Conservation (phyloP, 2,329 filamentous ascomycete species). For the Aspergillus ustus region DNA sequence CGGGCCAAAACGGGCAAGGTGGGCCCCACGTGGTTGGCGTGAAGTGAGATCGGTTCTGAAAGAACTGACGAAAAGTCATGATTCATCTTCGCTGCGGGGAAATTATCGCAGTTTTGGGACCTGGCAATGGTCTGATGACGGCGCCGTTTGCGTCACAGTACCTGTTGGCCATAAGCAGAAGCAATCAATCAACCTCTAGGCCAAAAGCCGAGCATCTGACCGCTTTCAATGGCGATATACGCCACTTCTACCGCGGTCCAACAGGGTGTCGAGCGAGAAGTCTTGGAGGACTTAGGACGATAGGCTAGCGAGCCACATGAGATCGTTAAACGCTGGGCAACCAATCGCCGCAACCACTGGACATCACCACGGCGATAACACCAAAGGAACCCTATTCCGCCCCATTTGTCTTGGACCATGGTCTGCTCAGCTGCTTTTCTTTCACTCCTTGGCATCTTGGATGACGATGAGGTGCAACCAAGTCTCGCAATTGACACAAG, state of each 20-base stretch:
- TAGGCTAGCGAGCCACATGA: constrained; percentile 7
- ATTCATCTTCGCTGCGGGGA: constrained; percentile 5
- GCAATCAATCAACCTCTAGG: background rate
- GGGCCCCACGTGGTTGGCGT: constrained; percentile 10
- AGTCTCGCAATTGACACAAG: background rate
- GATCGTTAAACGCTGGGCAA: background rate
- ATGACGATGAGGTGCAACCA: background rate
- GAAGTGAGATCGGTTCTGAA: constrained; percentile 1
- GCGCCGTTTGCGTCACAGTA: constrained; percentile 15
- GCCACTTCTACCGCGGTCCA: constrained; percentile 3
- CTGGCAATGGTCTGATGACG: constrained; percentile 14
- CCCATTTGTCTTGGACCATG: background rate
- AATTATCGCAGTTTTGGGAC: background rate
- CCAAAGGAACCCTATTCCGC: background rate
- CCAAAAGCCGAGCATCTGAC: constrained; percentile 9
- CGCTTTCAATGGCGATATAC: background rate
- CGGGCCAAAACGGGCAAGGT: constrained; percentile 7
- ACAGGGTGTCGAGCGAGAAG: background rate
- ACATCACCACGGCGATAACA: background rate
- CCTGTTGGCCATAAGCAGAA: background rate
- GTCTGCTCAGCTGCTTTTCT: background rate
- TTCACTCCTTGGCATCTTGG: background rate
- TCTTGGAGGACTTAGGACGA: constrained; percentile 1
- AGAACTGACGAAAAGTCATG: background rate
- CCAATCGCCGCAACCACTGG: constrained; percentile 1